Conservation (phyloP, 2,329 filamentous ascomycete genomes). For the Penicillium fuscoglaucum region DNA sequence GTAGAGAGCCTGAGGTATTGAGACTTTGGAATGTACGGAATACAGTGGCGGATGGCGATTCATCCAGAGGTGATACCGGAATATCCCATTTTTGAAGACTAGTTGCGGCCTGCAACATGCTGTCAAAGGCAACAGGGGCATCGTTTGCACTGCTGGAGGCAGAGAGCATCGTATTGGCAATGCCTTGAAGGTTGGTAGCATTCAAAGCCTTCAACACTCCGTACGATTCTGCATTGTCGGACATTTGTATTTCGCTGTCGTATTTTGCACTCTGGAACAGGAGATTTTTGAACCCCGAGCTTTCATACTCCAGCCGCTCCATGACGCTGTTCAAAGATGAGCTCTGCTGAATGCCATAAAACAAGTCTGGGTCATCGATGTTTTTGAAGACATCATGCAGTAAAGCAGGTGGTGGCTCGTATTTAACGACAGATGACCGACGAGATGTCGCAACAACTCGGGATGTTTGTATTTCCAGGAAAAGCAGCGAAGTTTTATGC, state of each 20-base stretch:
- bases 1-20: conserved; percentile 62
- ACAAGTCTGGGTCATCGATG: conserved; percentile 93
- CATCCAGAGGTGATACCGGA: conserved; percentile 64
- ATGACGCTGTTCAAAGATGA: conserved; percentile 76
- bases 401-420: conserved; percentile 62
- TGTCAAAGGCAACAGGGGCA: conserved; percentile 59
- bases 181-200: conserved; percentile 76
- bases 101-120: conserved; percentile 75
- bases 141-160: conserved; percentile 56
- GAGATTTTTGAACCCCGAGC: conserved; percentile 80
- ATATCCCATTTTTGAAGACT: conserved; percentile 91
- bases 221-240: conserved; percentile 61
- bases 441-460: conserved; percentile 60
- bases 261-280: conserved; percentile 89
- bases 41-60: conserved; percentile 66
- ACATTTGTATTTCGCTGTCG: conserved; percentile 73
- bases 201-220: conserved; percentile 76
- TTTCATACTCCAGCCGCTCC: conserved; percentile 82
- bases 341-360: conserved; percentile 83
- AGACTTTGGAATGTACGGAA: conserved; percentile 82
- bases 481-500: conserved; percentile 81
- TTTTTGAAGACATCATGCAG: conserved; percentile 83
- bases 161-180: conserved; percentile 77
- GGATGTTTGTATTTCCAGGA: conserved; percentile 71
- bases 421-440: conserved; percentile 62